Base-by-base conservation (phyloP, 2,329 filamentous ascomycete genomes). In the Alternaria incomplexa region DNA sequence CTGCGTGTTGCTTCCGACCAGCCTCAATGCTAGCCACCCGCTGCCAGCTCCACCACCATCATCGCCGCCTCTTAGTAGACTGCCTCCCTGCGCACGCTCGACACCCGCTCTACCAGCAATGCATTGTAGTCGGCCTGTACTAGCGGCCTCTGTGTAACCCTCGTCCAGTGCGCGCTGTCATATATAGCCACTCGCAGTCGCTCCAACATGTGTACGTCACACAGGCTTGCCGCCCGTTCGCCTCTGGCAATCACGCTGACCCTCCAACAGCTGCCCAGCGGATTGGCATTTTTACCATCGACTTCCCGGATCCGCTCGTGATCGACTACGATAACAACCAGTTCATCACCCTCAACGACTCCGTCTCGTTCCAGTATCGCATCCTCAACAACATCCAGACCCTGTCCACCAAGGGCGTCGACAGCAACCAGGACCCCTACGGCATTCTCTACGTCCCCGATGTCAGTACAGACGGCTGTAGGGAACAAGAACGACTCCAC, bases 381-480 rank as follows among this genome's bases (percentile, higher is more conserved):
- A 76, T 79, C 63, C 55, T 80, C 36, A 77, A 76, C 61, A 91
- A 91, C 71, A 86, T 97, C 55, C 92, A 90, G 47, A 96, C 93
- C 0, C 84, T 97, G 13, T 92, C 92, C 4, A 88, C 86, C 30
- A 91, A 88, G 64, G 89, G 88, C 75, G 85, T 88, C 56, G 84
- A 86, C 30, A 79, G 84, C 43, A 87, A 90, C 67, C 86, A 86
- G 58, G 83, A 88, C 57, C 88, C 96, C 36, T 87, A 88, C 67
- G 95, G 95, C 64, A 86, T 97, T 15, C 85, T 98, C 61, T 98
- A 96, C 78, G 91, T 97, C 3, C 96, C 95, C 5, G 87, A 90
- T 63, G 84, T 97, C 44, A 77, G 74, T 11, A 77, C 84, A 59
- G 85, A 90, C 65, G 80, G 84, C 0, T 97, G 94, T 81, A 84